A percentile compares a stretch with the other conserved stretches of the same genome.
Evolutionary conservation across 2,329 filamentous ascomycete genomes (phyloP).

Genomic region (Ampelomyces quisqualis): DNA sequence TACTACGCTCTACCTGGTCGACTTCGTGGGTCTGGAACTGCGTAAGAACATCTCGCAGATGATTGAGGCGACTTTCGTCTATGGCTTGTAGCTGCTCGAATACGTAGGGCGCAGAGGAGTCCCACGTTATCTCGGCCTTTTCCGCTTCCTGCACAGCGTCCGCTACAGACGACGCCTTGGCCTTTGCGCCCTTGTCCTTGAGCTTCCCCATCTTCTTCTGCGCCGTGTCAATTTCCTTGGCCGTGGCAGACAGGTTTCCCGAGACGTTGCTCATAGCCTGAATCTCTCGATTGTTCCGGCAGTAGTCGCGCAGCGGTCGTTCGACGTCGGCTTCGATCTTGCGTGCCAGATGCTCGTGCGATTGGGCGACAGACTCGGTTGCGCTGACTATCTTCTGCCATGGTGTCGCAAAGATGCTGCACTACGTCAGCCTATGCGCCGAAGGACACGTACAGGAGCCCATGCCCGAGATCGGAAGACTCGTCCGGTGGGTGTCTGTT

Average conservation of each 20-base stretch:
- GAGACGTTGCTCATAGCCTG: conserved; percentile 78
- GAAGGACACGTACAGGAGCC: conserved; percentile 10
- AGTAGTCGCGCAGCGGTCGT: conserved; percentile 74
- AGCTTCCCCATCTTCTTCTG: conserved; percentile 86
- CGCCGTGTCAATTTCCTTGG: conserved; percentile 80
- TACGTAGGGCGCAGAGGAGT: conserved; percentile 89
- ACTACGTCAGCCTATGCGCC: conserved; percentile 26
- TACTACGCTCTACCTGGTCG: conserved; percentile 77
- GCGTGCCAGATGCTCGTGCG: conserved; percentile 76
- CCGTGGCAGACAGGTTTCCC: conserved; percentile 74
- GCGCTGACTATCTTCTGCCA: conserved; percentile 86
- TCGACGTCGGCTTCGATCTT: conserved; percentile 90
- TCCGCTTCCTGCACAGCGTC: conserved; percentile 72
- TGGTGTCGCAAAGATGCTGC: conserved; percentile 82
- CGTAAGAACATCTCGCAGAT: conserved; percentile 85
- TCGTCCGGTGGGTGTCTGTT: conserved; percentile 72
- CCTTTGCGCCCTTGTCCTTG: conserved; percentile 73
- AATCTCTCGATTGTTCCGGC: conserved; percentile 70
- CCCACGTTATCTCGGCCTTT: conserved; percentile 81
- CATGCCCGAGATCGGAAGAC: conserved; percentile 82
- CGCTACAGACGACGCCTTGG: conserved; percentile 75
- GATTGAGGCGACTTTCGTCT: conserved; percentile 86
- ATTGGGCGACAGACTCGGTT: conserved; percentile 76
- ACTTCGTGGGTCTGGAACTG: conserved; percentile 92
- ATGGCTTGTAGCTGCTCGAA: conserved; percentile 90